These are phyloP conservation scores for Boletus barrowsii DNA, from an alignment of 768 basidiomycete species.

Conservation along the genomic window DNA sequence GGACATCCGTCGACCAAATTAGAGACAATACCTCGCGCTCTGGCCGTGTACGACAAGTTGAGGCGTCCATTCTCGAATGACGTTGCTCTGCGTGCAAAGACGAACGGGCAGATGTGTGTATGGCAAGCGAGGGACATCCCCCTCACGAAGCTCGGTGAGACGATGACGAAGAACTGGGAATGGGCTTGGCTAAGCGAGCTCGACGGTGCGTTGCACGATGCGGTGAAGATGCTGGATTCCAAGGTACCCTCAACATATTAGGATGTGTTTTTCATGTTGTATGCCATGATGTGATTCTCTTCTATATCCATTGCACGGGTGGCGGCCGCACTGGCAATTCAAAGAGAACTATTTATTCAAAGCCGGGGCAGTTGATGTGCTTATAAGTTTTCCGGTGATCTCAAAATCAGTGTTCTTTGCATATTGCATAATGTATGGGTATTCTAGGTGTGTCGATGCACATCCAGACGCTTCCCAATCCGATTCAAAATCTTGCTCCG, in stretches of 20 bases:
- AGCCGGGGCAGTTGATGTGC: too few relatives aligned
- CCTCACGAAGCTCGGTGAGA: slow-evolving; percentile 39
- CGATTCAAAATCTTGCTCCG: too few relatives aligned
- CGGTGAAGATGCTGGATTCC: slow-evolving; percentile 14
- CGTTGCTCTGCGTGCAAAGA: slow-evolving; percentile 28
- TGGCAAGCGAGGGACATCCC: slow-evolving; percentile 22
- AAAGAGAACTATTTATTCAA: too few relatives aligned
- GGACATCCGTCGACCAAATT: slow-evolving; percentile 37
- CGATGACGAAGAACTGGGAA: slow-evolving; percentile 52
- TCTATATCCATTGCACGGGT: too few relatives aligned
- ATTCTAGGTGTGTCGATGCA: too few relatives aligned
- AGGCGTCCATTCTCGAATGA: slow-evolving; percentile 44
- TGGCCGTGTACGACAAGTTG: slow-evolving; percentile 48
- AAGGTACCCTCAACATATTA: background rate
- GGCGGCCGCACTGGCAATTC: too few relatives aligned
- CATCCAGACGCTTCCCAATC: too few relatives aligned
- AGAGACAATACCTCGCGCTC: slow-evolving; percentile 39
- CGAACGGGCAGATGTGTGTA: slow-evolving; percentile 13
- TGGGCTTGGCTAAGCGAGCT: slow-evolving; percentile 41
- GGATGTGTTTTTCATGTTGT: background rate
- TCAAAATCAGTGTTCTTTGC: too few relatives aligned
- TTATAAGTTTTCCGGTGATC: too few relatives aligned
- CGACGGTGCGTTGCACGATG: slow-evolving; percentile 20
- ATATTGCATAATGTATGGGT: too few relatives aligned
- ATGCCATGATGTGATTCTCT: too few relatives aligned